Evolutionary conservation across 805 yeast genomes (phyloP).

Genomic region (Starmerella cellae): DNA sequence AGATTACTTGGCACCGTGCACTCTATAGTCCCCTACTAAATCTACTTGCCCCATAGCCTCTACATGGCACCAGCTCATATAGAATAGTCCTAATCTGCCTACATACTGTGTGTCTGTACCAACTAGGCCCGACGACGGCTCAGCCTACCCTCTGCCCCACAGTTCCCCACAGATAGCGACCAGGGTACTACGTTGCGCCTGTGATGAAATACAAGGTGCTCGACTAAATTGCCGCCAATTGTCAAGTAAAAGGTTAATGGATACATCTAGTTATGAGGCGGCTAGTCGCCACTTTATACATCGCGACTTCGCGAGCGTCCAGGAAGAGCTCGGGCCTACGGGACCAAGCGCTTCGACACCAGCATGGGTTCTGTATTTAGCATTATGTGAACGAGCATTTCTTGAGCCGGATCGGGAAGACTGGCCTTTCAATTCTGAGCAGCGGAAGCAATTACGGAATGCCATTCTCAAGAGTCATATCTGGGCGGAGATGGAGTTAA

Average conservation of each 20-base stretch:
- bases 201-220: no score
- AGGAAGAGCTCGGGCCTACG: background rate
- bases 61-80: no score
- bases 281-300: slow-evolving; percentile 12
- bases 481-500: slow-evolving; percentile 3
- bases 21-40: no score
- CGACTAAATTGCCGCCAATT: no score
- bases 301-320: slow-evolving; percentile 10
- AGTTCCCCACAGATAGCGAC: background rate
- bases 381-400: slow-evolving; percentile 16
- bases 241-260: no score
- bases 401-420: slow-evolving; percentile 8
- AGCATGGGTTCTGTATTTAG: slow-evolving; percentile 13
- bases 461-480: slow-evolving; percentile 1
- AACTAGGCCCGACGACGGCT: no score
- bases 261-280: background rate
- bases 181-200: no score
- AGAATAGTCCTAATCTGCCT: no score
- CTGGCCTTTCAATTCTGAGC: slow-evolving; percentile 9
- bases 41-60: no score
- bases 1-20: no score
- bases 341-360: slow-evolving; percentile 2
- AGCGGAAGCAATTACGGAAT: slow-evolving; percentile 6
- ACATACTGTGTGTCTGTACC: no score
- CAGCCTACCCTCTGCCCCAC: background rate